Conservation (phyloP, 164 flowering plant genomes). For the Stephania japonica region DNA sequence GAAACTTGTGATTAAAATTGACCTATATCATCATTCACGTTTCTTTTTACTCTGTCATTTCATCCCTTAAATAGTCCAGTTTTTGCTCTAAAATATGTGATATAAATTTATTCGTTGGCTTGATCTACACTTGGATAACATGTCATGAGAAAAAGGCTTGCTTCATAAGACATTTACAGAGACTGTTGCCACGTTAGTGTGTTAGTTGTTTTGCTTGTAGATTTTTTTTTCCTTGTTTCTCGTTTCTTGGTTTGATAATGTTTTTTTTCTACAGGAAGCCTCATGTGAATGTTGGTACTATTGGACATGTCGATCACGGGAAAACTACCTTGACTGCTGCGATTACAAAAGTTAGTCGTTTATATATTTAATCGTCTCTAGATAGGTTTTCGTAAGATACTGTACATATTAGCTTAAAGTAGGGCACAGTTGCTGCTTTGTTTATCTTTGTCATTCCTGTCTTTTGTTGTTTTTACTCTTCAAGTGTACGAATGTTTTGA, state of each 20-base stretch:
- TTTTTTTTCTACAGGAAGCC: constrained; percentile 56
- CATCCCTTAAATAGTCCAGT: not conserved
- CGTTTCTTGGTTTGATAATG: not conserved
- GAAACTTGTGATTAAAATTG: not conserved
- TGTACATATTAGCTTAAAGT: not conserved
- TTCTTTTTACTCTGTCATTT: not conserved
- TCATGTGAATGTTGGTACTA: constrained; percentile 93
- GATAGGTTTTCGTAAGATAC: not conserved
- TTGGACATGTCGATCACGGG: constrained; percentile 99
- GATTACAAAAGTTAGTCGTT: constrained; percentile 69
- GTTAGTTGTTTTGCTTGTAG: not conserved
- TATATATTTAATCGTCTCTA: not conserved
- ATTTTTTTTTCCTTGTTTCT: not conserved
- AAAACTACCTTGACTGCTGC: constrained; percentile 97
- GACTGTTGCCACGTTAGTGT: no score
- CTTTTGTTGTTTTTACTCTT: not conserved
- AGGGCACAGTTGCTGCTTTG: not conserved
- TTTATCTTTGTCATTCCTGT: no score
- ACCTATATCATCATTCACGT: not conserved
- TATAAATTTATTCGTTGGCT: not conserved
- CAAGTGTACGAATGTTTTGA: not conserved
- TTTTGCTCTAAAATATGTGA: not conserved
- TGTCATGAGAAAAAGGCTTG: not conserved
- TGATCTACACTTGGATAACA: not conserved
- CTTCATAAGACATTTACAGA: no score